Evolutionary conservation across 768 basidiomycete species (phyloP).

Genomic region (Strobilomyces confusus): DNA sequence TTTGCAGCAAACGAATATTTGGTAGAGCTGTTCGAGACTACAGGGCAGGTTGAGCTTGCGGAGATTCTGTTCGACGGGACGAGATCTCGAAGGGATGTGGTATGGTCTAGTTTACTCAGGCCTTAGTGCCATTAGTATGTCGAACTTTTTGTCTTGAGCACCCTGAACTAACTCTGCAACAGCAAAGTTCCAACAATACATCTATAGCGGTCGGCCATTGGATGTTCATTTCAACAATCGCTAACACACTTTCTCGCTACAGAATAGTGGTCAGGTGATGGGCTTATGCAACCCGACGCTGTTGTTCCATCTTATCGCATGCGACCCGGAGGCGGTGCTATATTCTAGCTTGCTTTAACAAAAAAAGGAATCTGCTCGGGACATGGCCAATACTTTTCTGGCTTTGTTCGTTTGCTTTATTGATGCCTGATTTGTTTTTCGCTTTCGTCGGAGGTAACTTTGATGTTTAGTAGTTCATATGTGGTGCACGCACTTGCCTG

Average conservation of each 20-base stretch:
- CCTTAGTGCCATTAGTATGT: conserved; percentile 76
- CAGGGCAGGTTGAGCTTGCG: conserved; percentile 89
- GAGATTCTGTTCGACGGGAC: conserved; percentile 93
- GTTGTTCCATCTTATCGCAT: background rate
- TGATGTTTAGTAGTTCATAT: conserved; percentile 2
- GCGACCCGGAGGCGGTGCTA: background rate
- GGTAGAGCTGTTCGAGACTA: conserved; percentile 97
- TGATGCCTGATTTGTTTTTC: background rate
- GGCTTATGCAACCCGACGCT: conserved; percentile 60
- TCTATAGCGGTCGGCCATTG: conserved; percentile 87
- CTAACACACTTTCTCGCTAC: conserved; percentile 89
- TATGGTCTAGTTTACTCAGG: conserved; percentile 90
- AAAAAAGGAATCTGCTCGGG: background rate
- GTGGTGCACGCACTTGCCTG: background rate
- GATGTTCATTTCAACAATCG: conserved; percentile 95
- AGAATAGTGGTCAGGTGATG: conserved; percentile 75
- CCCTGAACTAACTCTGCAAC: background rate
- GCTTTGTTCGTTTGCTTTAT: background rate
- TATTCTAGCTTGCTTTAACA: background rate
- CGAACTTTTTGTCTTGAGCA: background rate
- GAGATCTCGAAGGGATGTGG: conserved; percentile 92
- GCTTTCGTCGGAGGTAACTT: background rate
- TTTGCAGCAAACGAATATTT: conserved; percentile 85
- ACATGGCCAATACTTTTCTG: background rate
- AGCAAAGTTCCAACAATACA: conserved; percentile 94